A percentile compares a stretch with the other conserved stretches of the same genome.
These are phyloP conservation scores for Colletotrichum sp. DNA, from an alignment of 2,329 filamentous ascomycete species.

Conservation along the genomic window DNA sequence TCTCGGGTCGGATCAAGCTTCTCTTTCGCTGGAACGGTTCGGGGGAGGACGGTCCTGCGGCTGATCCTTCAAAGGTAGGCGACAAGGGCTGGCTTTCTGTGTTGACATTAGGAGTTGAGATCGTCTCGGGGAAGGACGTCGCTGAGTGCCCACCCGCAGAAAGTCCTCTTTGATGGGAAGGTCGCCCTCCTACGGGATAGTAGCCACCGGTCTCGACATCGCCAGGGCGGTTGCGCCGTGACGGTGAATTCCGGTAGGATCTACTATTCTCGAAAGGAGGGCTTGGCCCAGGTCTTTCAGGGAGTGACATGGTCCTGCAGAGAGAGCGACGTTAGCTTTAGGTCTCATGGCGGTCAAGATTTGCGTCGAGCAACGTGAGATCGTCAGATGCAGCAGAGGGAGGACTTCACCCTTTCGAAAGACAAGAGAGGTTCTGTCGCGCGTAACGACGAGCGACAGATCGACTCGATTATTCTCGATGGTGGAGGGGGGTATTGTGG, in stretches of 20 bases:
- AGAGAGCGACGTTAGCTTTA: slow-evolving; percentile 6
- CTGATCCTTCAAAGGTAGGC: slow-evolving; percentile 44
- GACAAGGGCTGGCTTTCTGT: slow-evolving; percentile 62
- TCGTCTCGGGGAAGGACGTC: slow-evolving; percentile 64
- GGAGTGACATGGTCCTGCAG: slow-evolving; percentile 63
- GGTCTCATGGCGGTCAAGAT: neutral
- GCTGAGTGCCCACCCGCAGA: slow-evolving; percentile 60
- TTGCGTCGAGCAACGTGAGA: neutral
- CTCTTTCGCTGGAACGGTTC: slow-evolving; percentile 70
- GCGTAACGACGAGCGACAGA: slow-evolving; percentile 3
- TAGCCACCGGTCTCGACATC: slow-evolving; percentile 74
- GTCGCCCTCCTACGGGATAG: slow-evolving; percentile 44
- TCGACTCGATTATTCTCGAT: neutral
- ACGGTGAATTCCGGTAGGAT: slow-evolving; percentile 71
- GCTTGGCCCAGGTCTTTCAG: slow-evolving; percentile 68
- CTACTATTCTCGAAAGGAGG: slow-evolving; percentile 66
- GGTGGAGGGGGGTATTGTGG: neutral
- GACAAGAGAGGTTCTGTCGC: slow-evolving; percentile 10
- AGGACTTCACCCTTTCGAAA: slow-evolving; percentile 24
- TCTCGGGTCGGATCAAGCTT: slow-evolving; percentile 88
- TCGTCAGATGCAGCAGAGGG: neutral
- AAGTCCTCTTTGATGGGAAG: slow-evolving; percentile 59
- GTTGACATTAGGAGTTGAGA: slow-evolving; percentile 58
- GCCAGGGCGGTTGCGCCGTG: slow-evolving; percentile 67
- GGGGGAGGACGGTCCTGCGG: slow-evolving; percentile 6